Conservation (phyloP, 2,329 filamentous ascomycete genomes). For the Cucurbitaria berberidis region DNA sequence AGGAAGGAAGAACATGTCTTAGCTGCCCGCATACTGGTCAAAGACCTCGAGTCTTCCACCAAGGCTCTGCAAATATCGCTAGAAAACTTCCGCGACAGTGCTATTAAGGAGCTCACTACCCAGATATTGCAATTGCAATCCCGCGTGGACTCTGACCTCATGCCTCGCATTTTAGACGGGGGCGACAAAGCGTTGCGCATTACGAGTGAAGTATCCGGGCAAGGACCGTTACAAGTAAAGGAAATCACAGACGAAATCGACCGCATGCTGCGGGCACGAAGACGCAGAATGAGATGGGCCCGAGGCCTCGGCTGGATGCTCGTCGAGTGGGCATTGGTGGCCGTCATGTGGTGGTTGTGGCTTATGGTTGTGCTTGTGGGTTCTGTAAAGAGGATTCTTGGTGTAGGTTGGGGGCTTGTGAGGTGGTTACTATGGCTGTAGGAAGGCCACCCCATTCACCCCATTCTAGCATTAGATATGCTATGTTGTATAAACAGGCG, state of each 20-base stretch:
- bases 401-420: constrained; percentile 64
- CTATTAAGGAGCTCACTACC: constrained; percentile 53
- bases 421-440: constrained; percentile 79
- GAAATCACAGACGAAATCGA: constrained; percentile 77
- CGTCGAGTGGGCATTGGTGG: constrained; percentile 86
- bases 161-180: constrained; percentile 67
- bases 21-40: constrained; percentile 60
- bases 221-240: constrained; percentile 80
- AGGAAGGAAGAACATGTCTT: constrained; percentile 60
- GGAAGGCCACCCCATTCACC: not conserved
- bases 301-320: constrained; percentile 78
- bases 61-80: constrained; percentile 58
- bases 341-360: constrained; percentile 95
- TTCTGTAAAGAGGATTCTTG: constrained; percentile 67
- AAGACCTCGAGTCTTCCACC: constrained; percentile 54
- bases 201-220: constrained; percentile 74
- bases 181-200: constrained; percentile 83
- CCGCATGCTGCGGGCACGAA: constrained; percentile 71
- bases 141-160: constrained; percentile 58
- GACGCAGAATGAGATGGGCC: constrained; percentile 76
- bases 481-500: constrained; percentile 7
- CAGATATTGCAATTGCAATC: constrained; percentile 53
- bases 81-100: constrained; percentile 55
- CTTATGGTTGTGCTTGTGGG: constrained; percentile 80
- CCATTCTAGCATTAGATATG: not conserved